Base-by-base conservation (phyloP, 805 yeast genomes). In the Candida stauntonica region DNA sequence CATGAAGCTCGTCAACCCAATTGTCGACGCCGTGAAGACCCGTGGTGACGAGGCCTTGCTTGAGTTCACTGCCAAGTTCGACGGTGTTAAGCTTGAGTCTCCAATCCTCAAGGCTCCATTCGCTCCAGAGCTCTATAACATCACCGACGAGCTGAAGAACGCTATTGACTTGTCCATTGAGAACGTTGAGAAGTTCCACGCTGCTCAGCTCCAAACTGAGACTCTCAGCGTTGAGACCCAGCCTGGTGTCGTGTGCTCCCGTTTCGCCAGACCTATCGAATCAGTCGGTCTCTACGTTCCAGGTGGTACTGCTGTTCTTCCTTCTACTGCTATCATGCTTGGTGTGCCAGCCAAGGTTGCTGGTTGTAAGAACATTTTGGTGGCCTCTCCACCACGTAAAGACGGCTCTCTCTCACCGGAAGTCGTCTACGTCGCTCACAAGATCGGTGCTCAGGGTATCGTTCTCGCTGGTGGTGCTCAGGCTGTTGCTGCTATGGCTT, bases 301-400 rank as follows among this genome's bases (percentile, higher is more conserved):
- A 38, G 99, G 99, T 53, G 99, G 99, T 52, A 88, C 98, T 31
- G 99, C 99, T 3, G 91, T 93, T 24, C 73, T 93, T 48, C 99
- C 99, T 29, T 91, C 98, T 15, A 93, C 99, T 12, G 94, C 98
- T 5, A 74, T 93, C 64, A 93, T 93, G 97, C 74, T 93, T 52
- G 98, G 99, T 55, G 96, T 93, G 36, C 99, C 99, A 17, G 99
- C 99, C 15, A 77, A 80, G 61, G 99, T 89, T 45, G 99, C 99
- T 19, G 96, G 96, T 5, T 93, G 98, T 69, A 77, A 80, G 55
- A 91, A 88, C 57, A 91, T 93, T 49, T 68, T 89, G 13, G 64
- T 93, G 61, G 98, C 99, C 1, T 83, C 97, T 18, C 99, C 99
- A 20, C 99, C 98, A 42, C 79, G 96, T 48, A 72, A 79, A 38